Percentiles rank a stretch among this genome's conserved stretches.
phyloP scores from a whole-genome alignment of 2,329 filamentous ascomycete species.

The Ascochyta viciae-villosae region DNA sequence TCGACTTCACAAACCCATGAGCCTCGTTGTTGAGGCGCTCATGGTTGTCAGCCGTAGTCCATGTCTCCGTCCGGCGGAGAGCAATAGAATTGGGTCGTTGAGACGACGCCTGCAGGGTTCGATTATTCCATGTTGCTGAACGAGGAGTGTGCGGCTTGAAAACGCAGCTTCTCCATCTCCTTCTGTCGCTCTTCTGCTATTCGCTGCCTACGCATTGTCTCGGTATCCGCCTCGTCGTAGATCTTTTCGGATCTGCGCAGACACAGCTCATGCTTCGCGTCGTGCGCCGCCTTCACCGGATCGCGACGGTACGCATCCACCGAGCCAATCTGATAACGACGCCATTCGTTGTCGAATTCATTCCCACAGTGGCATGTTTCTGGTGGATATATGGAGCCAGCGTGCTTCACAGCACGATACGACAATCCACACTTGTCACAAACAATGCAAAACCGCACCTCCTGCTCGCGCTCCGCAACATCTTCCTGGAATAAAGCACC shows the following conservation, averaged over 20 bases:
- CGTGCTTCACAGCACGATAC: background rate
- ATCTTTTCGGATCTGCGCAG: background rate
- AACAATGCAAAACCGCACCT: background rate
- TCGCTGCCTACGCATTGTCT: no score
- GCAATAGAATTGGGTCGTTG: background rate
- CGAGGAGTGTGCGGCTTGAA: background rate
- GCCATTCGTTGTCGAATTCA: background rate
- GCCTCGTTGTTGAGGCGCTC: background rate
- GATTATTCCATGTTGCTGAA: background rate
- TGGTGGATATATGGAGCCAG: background rate
- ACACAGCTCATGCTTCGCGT: background rate
- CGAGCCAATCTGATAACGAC: background rate
- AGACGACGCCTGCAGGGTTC: background rate
- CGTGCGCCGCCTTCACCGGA: background rate
- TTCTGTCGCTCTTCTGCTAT: no score
- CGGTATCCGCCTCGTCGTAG: no score
- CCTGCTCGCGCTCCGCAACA: background rate
- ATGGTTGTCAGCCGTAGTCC: background rate
- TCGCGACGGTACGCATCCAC: background rate
- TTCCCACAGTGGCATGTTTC: background rate
- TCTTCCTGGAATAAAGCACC: background rate
- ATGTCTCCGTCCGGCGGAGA: background rate
- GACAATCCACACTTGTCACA: background rate
- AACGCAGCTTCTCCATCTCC: background rate
- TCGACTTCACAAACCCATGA: background rate